Evolutionary conservation across 495 filamentous ascomycete genomes (phyloP), one percentile per base, ranked within the genome.

Genomic region (Aspergillus leporis): DNA sequence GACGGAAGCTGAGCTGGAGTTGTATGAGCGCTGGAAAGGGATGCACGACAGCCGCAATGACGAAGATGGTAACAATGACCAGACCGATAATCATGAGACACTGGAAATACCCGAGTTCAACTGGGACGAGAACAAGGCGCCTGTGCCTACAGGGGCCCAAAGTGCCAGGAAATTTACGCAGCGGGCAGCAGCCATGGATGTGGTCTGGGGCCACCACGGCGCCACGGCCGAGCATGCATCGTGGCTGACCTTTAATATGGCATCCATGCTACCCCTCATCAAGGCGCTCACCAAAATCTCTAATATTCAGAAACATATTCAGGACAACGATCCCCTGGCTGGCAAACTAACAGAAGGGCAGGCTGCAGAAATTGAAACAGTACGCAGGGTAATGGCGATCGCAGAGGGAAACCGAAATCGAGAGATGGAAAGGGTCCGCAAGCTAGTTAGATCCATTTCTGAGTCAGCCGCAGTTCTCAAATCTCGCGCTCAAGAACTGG

Each of bases 151-250:
- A 25, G 61, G 61, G 1, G 41, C 56, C 12, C 47, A 61, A 13
- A 62, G 61, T 28, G 25, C 61, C n/a, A 66, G 63, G 41, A 68
- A 55, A 13, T 69, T 69, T 31, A 32, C 55, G 4, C 56, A 66
- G 30, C 65, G 68, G n/a, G 68, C 68, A 12, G 61, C 40, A 16
- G 72, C 68, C 13, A 74, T 74, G 66, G 62, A 72, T 55, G 49
- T 68, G 6, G 49, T 72, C 47, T 72, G 66, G 64, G 40, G 53
- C 5, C 59, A 62, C 14, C 36, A 62, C 40, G 65, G 63, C 10
- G 63, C 68, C 22, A 64, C 61, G 1, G 62, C 68, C 0, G 66
- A 72, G 53, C 55, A 74, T 63, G 72, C 70, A 10, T 40, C 57
- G 2, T 74, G 70, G 66, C 52, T 72, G 16, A 64, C 61, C 3